phyloP scores from a whole-genome alignment of 2,329 filamentous ascomycete genomes.

The Apiospora pterosperma region DNA sequence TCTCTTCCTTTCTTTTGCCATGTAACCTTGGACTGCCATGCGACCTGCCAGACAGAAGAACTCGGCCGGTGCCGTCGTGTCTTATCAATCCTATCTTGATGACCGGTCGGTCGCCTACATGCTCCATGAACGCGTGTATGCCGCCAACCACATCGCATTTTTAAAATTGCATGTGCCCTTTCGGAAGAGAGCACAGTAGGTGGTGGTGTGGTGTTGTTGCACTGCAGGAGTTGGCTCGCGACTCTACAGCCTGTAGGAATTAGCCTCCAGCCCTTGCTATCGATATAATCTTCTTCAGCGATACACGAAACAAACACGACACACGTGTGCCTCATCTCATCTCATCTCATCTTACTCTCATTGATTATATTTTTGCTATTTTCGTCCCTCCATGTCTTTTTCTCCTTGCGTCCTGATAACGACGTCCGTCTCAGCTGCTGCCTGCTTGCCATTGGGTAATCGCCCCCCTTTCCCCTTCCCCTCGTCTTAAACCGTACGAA shows the following conservation, averaged over 20 bases:
- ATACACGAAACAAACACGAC: not conserved
- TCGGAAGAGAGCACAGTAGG: not conserved
- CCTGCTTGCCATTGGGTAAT: not conserved
- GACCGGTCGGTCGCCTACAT: not conserved
- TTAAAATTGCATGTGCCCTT: not conserved
- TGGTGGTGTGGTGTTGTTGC: not conserved
- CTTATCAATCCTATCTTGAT: not conserved
- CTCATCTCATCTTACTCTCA: not conserved
- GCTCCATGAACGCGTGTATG: not conserved
- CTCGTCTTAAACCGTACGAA: too few species aligned
- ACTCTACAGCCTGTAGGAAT: too few species aligned
- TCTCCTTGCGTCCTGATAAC: not conserved
- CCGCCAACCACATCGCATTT: not conserved
- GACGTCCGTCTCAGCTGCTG: not conserved
- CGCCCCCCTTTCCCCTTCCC: not conserved
- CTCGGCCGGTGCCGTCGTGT: not conserved
- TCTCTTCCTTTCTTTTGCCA: not conserved
- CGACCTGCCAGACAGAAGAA: too few species aligned
- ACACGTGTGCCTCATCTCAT: not conserved
- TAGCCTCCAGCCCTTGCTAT: too few species aligned
- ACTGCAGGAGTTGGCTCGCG: not conserved
- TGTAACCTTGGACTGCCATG: not conserved
- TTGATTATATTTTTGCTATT: not conserved
- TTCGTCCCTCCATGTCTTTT: not conserved
- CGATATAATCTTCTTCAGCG: constrained; percentile 1